Evolutionary conservation across 352 stramenopile genomes (phyloP), one percentile per base, ranked within the genome.

Genomic region (Aphanomyces cochlioides): DNA sequence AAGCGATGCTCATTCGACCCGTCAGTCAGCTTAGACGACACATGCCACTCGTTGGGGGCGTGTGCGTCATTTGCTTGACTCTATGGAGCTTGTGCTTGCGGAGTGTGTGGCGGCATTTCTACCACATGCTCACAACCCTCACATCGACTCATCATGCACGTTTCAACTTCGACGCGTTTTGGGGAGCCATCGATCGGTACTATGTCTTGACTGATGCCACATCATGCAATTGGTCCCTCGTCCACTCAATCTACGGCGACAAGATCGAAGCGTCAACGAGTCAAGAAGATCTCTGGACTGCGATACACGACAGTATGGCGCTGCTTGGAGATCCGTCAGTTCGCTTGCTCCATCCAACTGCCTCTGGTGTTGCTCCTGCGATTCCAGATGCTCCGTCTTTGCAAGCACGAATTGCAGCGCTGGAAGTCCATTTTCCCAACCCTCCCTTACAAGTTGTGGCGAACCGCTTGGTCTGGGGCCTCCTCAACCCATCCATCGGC

Each of bases 261-360:
- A 72, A 82, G 40, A 82, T 94, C 19, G 69, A 81, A 54, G 66
- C 74, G 0, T 65, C 74, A 5, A 94, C 84, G 0, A 90, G 79
- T 61, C 84, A 94, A 47, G 84, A 94, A 41, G 86, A 94, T 56
- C 74, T 94, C 12, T 92, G 84, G 83, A 83, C 92, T 56, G 83
- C 86, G 38, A 74, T 92, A 7, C 82, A 90, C 34, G 84, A 91
- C 41, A 90, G 80, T 72, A 75, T 91, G 37, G 83, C 79, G 34
- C 66, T 94, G 4, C 90, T 82, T 58, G 84, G 87, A 56, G 86
- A 94, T 69, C 71, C 84, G 38, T 83, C 82, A 45, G 79, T 94
- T 13, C 54, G 21, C 19, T 28, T 69, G n/a, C 58, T 47, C 12
- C 48, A 69, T 37, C 28, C 47, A 19, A 36, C 34, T 17, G 37